Evolutionary conservation across 2,329 filamentous ascomycete genomes (phyloP), one percentile per base, ranked within the genome.

Genomic region (Septoria linicola): DNA sequence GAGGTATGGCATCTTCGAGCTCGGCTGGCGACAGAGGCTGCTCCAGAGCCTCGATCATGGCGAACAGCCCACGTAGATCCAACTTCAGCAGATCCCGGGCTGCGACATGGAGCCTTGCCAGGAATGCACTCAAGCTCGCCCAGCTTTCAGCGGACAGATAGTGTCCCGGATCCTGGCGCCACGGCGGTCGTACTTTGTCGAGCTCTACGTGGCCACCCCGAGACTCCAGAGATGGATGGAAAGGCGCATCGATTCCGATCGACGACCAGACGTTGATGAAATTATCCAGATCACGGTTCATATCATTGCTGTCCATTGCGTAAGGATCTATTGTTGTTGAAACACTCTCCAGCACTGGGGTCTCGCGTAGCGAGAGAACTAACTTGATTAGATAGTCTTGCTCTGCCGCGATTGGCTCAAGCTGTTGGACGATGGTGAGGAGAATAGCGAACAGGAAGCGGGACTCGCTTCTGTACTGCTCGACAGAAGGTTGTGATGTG

Each of bases 41-140:
- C 19, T 43, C 41, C 2, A 43, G 27, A 34, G 41, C 41, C 23
- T 43, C 41, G 1, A 43, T 43, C 41, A 43, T 43, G n/a, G 41
- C 41, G 16, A 30, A 11, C 5, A 43, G 10, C n/a, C 16, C 41
- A 10, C 41, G 7, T 3, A 32, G 4, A 21, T 43, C 41, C 4
- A 43, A 16, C 14, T n/a, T 42, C 4, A 13, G 23, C 6, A 43
- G 23, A 34, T 43, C 30, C 4, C 23, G 41, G 3, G 41, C 25
- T 21, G 41, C 41, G 2, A 8, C 5, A 11, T 43, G 41, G 4
- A 43, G 16, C n/a, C 25, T n/a, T 3, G 41, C 41, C 27, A 43
- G 1, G 10, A 43, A 43, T 17, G 41, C 41, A 8, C 21, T 30
- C n/a, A 43, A 2, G 21, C 8, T 43, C 8, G 41, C 8, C 41